These are phyloP conservation scores for Psilocybe sp. DNA, from an alignment of 768 basidiomycete species.

Conservation along the genomic window DNA sequence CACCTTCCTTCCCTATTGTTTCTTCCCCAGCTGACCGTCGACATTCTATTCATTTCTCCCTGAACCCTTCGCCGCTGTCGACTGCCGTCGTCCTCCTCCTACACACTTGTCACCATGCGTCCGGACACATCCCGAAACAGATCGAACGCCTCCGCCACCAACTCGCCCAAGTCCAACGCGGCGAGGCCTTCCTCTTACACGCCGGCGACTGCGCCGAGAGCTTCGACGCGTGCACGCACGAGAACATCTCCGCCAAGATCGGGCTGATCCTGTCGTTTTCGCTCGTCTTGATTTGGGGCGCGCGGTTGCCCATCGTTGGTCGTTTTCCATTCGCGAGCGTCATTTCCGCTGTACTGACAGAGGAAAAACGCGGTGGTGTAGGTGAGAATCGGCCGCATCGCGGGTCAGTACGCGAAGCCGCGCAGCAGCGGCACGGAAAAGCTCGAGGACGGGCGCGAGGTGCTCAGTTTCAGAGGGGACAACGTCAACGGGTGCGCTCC, in stretches of 20 bases:
- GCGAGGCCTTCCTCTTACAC: conserved; percentile 91
- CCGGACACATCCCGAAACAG: conserved; percentile 30
- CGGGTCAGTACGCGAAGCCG: conserved; percentile 96
- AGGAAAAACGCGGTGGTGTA: conserved; percentile 17
- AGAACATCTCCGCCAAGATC: conserved; percentile 85
- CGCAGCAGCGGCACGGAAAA: conserved; percentile 81
- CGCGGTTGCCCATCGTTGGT: conserved; percentile 85
- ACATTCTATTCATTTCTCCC: too few relatives aligned
- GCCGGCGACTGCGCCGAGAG: conserved; percentile 98
- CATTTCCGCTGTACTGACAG: background rate
- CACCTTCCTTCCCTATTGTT: too few relatives aligned
- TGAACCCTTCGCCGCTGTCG: conserved; percentile 2
- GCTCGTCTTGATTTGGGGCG: conserved; percentile 92
- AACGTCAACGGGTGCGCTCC: conserved; percentile 83
- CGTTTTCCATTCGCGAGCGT: background rate
- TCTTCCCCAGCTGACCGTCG: too few relatives aligned
- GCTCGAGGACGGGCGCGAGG: conserved; percentile 63
- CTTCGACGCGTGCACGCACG: conserved; percentile 89
- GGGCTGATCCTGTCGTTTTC: conserved; percentile 94
- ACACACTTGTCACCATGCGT: too few relatives aligned
- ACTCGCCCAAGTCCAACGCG: conserved; percentile 73
- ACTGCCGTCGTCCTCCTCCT: background rate
- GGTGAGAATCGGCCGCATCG: conserved; percentile 88
- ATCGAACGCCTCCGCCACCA: conserved; percentile 84
- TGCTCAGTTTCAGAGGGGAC: conserved; percentile 93